A percentile compares a stretch with the other conserved stretches of the same genome.
Conservation (phyloP, 116 monocot species). For the Phalaenopsis hybrid region DNA sequence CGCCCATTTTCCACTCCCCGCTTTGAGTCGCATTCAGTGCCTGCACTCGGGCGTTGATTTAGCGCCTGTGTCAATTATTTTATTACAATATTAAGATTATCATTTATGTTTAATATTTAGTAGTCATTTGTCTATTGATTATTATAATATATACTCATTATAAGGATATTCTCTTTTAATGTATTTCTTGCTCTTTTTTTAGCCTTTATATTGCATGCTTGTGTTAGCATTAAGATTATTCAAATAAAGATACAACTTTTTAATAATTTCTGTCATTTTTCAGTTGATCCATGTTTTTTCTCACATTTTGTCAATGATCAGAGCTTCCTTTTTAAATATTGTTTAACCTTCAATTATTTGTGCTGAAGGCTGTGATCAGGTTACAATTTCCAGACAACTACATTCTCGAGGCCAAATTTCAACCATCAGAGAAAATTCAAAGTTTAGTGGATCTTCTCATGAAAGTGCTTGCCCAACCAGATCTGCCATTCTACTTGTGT, state of each 20-base stretch:
- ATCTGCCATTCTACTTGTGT: slow-evolving; percentile 92
- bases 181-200: too few relatives aligned
- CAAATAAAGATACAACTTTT: not conserved
- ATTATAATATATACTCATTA: too few relatives aligned
- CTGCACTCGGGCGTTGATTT: too few relatives aligned
- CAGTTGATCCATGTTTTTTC: not conserved
- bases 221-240: too few relatives aligned
- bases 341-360: slow-evolving; percentile 5
- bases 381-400: slow-evolving; percentile 78
- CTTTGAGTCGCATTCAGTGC: too few relatives aligned
- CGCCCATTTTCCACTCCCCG: too few relatives aligned
- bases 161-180: too few relatives aligned
- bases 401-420: slow-evolving; percentile 69
- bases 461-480: slow-evolving; percentile 70
- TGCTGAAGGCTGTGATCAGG: slow-evolving; percentile 64
- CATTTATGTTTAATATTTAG: too few relatives aligned
- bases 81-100: too few relatives aligned
- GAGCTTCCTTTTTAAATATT: not conserved
- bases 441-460: slow-evolving; percentile 66
- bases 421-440: slow-evolving; percentile 77
- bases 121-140: too few relatives aligned
- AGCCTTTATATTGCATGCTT: not conserved
- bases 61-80: too few relatives aligned
- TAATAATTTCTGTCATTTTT: not conserved
- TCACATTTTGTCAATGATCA: not conserved